Conservation (phyloP, 768 basidiomycete species). For the Tricholoma sp. region DNA sequence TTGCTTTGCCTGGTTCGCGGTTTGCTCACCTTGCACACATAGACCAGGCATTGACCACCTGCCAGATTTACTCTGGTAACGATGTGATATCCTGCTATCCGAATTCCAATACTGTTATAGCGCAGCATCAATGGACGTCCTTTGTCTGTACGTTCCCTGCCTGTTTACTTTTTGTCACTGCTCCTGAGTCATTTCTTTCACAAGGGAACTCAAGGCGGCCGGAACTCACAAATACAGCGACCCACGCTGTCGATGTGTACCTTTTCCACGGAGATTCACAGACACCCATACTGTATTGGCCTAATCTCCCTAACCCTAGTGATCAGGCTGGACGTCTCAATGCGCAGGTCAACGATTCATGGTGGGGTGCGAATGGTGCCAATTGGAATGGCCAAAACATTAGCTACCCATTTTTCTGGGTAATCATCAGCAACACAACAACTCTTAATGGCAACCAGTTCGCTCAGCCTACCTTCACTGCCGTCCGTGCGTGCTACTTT, state of each 20-base stretch:
- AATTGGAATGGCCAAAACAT: conserved; percentile 47
- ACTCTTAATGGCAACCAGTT: conserved; percentile 54
- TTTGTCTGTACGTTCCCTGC: conserved; percentile 67
- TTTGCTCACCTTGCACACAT: conserved; percentile 4
- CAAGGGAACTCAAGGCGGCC: conserved; percentile 76
- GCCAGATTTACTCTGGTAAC: conserved; percentile 61
- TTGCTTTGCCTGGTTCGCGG: conserved; percentile 1
- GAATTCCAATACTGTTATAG: conserved; percentile 41
- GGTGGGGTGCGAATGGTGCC: conserved; percentile 58
- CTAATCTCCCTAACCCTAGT: conserved; percentile 36
- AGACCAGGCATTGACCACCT: conserved; percentile 42
- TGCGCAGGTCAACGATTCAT: conserved; percentile 64
- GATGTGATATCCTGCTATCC: conserved; percentile 78
- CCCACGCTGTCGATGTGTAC: conserved; percentile 65
- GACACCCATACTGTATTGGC: conserved; percentile 38
- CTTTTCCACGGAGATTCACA: conserved; percentile 72
- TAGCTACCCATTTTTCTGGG: conserved; percentile 72
- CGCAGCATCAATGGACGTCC: conserved; percentile 72
- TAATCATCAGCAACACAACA: conserved; percentile 58
- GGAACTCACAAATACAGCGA: conserved; percentile 58
- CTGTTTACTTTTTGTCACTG: conserved; percentile 1
- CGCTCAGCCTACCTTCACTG: conserved; percentile 71
- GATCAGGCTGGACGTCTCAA: conserved; percentile 51
- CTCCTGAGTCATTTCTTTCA: conserved; percentile 8
- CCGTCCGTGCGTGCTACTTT: conserved; percentile 59